Evolutionary conservation across 345 rosid species (phyloP).

Genomic region (Rhizophora mangle): DNA sequence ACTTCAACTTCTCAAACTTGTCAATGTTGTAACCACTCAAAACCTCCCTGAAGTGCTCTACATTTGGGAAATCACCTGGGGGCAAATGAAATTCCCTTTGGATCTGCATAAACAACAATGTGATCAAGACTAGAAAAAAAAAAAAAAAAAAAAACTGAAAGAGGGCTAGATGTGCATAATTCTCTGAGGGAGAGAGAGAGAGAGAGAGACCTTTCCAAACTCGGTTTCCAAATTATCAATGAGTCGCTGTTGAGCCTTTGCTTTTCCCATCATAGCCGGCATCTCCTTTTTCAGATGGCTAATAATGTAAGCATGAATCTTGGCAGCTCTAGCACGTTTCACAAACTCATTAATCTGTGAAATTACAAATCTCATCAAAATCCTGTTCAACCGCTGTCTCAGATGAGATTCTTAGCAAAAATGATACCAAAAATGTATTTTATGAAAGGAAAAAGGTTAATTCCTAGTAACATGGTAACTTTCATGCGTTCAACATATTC

Average conservation of each 20-base stretch:
- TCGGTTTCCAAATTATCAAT: conserved; percentile 70
- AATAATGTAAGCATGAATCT: conserved; percentile 86
- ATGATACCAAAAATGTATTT: background rate
- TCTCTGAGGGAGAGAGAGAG: background rate
- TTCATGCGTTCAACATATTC: background rate
- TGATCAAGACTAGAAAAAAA: background rate
- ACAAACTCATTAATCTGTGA: conserved; percentile 88
- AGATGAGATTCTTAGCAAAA: background rate
- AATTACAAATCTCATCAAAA: conserved; percentile 13
- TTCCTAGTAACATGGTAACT: background rate
- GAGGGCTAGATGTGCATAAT: background rate
- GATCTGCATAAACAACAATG: conserved; percentile 44
- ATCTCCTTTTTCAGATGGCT: conserved; percentile 90
- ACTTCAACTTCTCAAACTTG: conserved; percentile 84
- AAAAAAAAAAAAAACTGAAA: background rate
- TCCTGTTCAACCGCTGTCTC: background rate
- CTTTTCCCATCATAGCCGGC: conserved; percentile 94
- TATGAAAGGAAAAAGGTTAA: background rate
- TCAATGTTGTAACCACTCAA: conserved; percentile 76
- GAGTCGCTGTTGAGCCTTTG: conserved; percentile 81
- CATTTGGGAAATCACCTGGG: conserved; percentile 85
- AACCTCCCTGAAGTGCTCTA: conserved; percentile 70
- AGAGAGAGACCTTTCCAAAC: conserved; percentile 59
- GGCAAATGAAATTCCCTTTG: conserved; percentile 86
- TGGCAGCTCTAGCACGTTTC: conserved; percentile 95